These are phyloP conservation scores for Diaporthe citrichinensis DNA, from an alignment of 2,329 filamentous ascomycete species.

Conservation along the genomic window DNA sequence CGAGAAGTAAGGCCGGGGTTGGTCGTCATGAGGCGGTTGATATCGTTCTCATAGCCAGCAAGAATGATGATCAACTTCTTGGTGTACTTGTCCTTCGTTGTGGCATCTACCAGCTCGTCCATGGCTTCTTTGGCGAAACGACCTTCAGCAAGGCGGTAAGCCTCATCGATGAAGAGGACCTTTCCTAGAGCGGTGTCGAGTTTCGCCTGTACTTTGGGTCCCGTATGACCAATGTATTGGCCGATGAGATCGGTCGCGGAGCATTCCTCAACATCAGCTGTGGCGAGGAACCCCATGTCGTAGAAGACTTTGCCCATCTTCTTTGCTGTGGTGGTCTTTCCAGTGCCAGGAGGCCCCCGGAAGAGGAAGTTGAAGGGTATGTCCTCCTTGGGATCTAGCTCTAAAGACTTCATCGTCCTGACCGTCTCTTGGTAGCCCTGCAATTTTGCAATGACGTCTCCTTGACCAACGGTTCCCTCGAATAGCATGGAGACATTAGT, in stretches of 20 bases:
- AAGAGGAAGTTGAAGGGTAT: constrained; percentile 80
- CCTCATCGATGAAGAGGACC: constrained; percentile 81
- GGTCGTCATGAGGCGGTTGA: constrained; percentile 71
- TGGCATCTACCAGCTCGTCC: constrained; percentile 66
- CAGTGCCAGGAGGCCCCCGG: constrained; percentile 72
- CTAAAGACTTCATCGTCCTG: constrained; percentile 63
- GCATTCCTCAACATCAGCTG: constrained; percentile 72
- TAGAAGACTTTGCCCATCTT: constrained; percentile 77
- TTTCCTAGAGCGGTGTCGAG: constrained; percentile 75
- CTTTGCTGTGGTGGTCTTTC: constrained; percentile 80
- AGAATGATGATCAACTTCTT: constrained; percentile 76
- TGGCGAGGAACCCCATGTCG: constrained; percentile 77
- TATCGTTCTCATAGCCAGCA: constrained; percentile 77
- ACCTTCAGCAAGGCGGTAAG: constrained; percentile 74
- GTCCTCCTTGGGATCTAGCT: constrained; percentile 68
- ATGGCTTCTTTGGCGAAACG: constrained; percentile 70
- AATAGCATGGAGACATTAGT: constrained; percentile 70
- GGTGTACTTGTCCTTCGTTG: constrained; percentile 69
- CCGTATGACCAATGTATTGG: constrained; percentile 78
- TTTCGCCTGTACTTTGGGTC: constrained; percentile 72
- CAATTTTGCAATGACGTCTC: constrained; percentile 66
- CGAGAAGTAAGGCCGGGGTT: constrained; percentile 76
- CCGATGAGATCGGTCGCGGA: constrained; percentile 80
- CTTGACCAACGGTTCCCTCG: constrained; percentile 70
- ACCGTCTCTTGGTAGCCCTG: constrained; percentile 68